Base-by-base conservation (phyloP, 176 grass and related monocot species). In the Rhynchospora breviuscula region DNA sequence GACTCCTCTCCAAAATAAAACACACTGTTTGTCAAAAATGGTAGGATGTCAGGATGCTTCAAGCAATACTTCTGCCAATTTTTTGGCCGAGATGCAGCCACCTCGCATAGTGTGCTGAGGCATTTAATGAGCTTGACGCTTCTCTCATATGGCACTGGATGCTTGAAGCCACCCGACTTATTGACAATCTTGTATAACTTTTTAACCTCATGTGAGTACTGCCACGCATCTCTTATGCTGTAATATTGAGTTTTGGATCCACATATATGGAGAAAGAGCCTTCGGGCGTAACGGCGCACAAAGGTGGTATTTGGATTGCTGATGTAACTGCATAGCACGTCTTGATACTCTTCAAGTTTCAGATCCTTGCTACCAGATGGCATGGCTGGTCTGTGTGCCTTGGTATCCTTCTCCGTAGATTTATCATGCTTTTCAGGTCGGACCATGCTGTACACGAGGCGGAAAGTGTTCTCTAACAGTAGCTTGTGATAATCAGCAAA, bases 41-140 rank as follows among this genome's bases (percentile, higher is more conserved):
- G 92, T 64, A 98, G 89, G 84, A 94, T 81, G 57, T 95, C 95
- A 25, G 74, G 85, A 85, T 94, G 80, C 86, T 95, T 98, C 84
- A 93, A 95, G 84, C 95, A 98, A 81, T 88, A 98, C 68, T 98
- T 98, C 70, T 98, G 95, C 95, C 95, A 98, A 92, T 98, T 98
- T 86, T 87, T 98, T 23, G 95, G 95, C 72, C 95, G 94, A 85
- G 95, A 86, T 77, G 84, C 85, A 81, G 95, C 92, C 60, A 94
- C 95, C 81, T 98, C 95, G 88, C 85, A 88, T 49, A 94, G 84
- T 78, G 89, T 85, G 88, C 85, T 92, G 51, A 98, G 83, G 85
- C 92, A 98, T 89, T 94, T 97, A 81, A 97, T 91, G 67, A 97
- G 94, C 84, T 97, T 98, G 44, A 98, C 95, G 77, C 89, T 94